phyloP scores from a whole-genome alignment of 352 stramenopile species.

The Phytopythium helicoides region DNA sequence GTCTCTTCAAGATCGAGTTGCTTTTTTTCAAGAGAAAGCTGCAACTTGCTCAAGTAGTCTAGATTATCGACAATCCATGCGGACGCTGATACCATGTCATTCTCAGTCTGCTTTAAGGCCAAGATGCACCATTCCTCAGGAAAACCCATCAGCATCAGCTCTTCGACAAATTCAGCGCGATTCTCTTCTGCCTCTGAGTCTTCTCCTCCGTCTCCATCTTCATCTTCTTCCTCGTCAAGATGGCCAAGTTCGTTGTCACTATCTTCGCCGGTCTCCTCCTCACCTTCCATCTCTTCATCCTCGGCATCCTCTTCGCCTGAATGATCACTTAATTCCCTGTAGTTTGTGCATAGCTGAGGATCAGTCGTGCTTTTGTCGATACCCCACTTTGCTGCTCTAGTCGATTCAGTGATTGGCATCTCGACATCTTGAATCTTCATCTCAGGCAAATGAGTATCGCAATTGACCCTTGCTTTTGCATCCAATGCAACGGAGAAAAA shows the following conservation, averaged over 20 bases:
- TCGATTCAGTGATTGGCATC: too few relatives aligned
- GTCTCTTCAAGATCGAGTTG: conserved; percentile 31
- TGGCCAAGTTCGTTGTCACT: conserved; percentile 13
- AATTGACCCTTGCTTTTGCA: neutral
- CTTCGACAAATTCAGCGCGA: conserved; percentile 80
- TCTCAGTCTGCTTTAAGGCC: conserved; percentile 89
- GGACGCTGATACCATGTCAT: conserved; percentile 88
- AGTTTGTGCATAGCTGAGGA: conserved; percentile 6
- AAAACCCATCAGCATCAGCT: conserved; percentile 93
- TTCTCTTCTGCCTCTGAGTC: conserved; percentile 59
- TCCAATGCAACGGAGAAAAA: neutral
- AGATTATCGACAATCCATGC: conserved; percentile 94
- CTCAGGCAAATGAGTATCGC: neutral
- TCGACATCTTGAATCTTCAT: too few relatives aligned
- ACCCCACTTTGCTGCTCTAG: too few relatives aligned
- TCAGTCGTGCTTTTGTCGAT: too few relatives aligned
- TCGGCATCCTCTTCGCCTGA: conserved; percentile 13
- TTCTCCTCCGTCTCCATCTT: conserved; percentile 41
- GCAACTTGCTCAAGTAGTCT: conserved; percentile 86
- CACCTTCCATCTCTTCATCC: conserved; percentile 10
- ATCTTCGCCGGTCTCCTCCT: conserved; percentile 15
- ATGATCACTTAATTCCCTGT: conserved; percentile 7
- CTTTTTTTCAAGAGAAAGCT: conserved; percentile 74
- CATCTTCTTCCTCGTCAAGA: conserved; percentile 24
- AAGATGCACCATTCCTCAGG: conserved; percentile 91